Base-by-base conservation (phyloP, 2,329 filamentous ascomycete genomes). In the Diatrype stigma region DNA sequence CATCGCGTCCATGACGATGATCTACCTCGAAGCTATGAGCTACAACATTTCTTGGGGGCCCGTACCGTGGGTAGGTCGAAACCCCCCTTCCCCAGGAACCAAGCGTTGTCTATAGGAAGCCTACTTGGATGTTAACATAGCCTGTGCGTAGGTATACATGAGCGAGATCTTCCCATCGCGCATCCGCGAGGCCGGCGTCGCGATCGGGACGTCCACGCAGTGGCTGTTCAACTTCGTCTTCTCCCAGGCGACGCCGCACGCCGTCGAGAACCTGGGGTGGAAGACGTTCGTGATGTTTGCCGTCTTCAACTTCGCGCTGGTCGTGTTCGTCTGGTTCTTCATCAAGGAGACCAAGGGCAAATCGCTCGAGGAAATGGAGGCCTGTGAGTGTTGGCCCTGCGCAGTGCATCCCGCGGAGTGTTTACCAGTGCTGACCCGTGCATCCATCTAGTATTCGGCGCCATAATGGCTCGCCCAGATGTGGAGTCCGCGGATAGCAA, bases 21-120 rank as follows among this genome's bases (percentile, higher is more conserved):
- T 82, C 48, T 82, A 81, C 58, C 66, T 81, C 4, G 77, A 77
- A 52, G 76, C 81, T 23, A 73, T 78, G 40, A 70, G 70, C 3
- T 79, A 79, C 55, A 77, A 77, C 37, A 73, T 76, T 42, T 71
- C 67, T 11, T 79, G 74, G 75, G 75, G 75, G 0, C 75, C 74
- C 0, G 64, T 78, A 45, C 74, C 75, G 2, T 79, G 76, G 76
- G 1, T 78, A 77, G 51, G 65, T 74, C 6, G 70, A 71, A 37
- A 6, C 34, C 12, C 12, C 6, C 34, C 34, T 7, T 7, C 14
- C 14, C 30, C 30, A 34, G 14, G 30, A 7, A 34, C 7, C 14
- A 34, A 34, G 7, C n/a, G n/a, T n/a, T n/a, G n/a, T n/a, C n/a
- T n/a, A n/a, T n/a, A n/a, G n/a, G n/a, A n/a, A n/a, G n/a, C n/a